Base-by-base conservation (phyloP, 148 eudicot species). In the Fallopia convolvulus region DNA sequence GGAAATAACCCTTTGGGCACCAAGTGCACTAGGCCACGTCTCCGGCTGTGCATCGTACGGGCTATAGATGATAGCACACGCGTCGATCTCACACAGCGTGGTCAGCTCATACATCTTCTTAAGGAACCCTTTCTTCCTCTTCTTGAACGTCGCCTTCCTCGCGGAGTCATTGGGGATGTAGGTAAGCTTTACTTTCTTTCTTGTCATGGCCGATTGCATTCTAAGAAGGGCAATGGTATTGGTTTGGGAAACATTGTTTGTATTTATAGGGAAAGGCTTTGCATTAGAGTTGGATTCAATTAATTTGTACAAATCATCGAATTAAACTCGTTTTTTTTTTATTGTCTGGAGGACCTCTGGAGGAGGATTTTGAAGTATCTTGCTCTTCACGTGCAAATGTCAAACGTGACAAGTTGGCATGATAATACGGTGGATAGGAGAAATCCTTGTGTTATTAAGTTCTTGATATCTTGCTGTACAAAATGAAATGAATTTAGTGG, bases 61-160 rank as follows among this genome's bases (percentile, higher is more conserved):
- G 68, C 92, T 88, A 52, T 85, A 88, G 12, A 93, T 82, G 8
- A 93, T 81, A 5, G 88, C 92, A n/a, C 93, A 91, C 0, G 86
- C 89, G 30, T 91, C 93, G 1, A 93, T 83, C 42, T 83, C 98
- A 40, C 96, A 93, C 0, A 93, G 86, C 40, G 90, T 91, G 56
- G 84, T 83, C 0, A 91, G 80, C 82, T 91, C 98, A 1, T 82
- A 78, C 68, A 85, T 85, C 86, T 93, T 93, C 86, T 91, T 91
- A 74, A 87, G 76, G 46, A 93, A 52, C 1, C 96, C 96, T 76
- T 86, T 87, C 88, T 87, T 89, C 75, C 98, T 85, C 82, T 89
- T 91, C 88, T 89, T 91, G 89, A 71, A 93, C 7, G 93, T 88
- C 42, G 89, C 88, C 75, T 91, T 93, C 33, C 98, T 81, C 33